Conservation (phyloP, 768 basidiomycete genomes). For the Pleurotus salmoneostramineus region DNA sequence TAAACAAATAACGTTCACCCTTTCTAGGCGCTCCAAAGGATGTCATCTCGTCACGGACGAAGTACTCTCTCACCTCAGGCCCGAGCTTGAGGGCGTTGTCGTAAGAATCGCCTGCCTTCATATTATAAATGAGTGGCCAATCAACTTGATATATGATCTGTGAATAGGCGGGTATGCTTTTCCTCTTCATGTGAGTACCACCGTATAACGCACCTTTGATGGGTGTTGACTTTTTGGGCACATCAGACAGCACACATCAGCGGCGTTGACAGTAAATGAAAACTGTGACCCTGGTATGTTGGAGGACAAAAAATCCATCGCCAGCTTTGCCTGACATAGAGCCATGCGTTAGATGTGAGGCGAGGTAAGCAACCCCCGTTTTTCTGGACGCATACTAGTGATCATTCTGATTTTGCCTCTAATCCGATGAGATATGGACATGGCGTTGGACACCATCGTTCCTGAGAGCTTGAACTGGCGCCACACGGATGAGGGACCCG, state of each 20-base stretch:
- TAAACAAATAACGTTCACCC: slow-evolving; percentile 84
- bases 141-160: neutral
- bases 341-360: slow-evolving; percentile 32
- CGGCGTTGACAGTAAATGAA: slow-evolving; percentile 82
- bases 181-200: slow-evolving; percentile 73
- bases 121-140: neutral
- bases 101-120: slow-evolving; percentile 26
- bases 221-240: slow-evolving; percentile 1
- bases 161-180: slow-evolving; percentile 76
- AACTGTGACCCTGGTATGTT: slow-evolving; percentile 75
- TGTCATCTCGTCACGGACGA: slow-evolving; percentile 86
- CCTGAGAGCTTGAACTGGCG: slow-evolving; percentile 80
- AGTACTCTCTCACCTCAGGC: slow-evolving; percentile 58
- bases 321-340: too few species aligned
- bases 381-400: neutral
- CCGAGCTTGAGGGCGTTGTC: slow-evolving; percentile 66
- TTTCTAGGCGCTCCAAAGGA: slow-evolving; percentile 51
- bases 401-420: slow-evolving; percentile 21
- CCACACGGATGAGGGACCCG: slow-evolving; percentile 90
- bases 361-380: slow-evolving; percentile 26
- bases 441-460: slow-evolving; percentile 87
- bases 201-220: neutral
- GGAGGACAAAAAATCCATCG: too few species aligned
- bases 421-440: slow-evolving; percentile 74
- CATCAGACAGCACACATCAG: slow-evolving; percentile 61